Evolutionary conservation across 192 early-diverging fungal species (phyloP), one percentile per base, ranked within the genome.

Genomic region (Backusella psychrophila): DNA sequence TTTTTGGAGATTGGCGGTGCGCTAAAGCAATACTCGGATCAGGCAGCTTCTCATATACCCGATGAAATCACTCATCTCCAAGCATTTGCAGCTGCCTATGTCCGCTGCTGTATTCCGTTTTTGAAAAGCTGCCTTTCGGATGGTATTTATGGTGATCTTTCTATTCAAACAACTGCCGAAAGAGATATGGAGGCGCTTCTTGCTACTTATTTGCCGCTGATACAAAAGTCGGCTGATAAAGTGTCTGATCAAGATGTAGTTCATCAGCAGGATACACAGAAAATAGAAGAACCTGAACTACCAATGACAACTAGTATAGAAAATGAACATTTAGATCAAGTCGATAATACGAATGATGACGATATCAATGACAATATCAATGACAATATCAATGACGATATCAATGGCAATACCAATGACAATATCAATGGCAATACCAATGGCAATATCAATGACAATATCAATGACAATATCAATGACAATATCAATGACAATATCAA

Each of bases 61-160:
- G 77, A 78, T 53, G 74, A 80, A 67, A 42, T 59, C 36, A 71
- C 23, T 26, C 52, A 72, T 69, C 21, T 83, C 1, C 59, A 71
- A 39, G 65, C 79, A 4, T 83, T 78, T 75, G 34, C 46, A 2
- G 36, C 79, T n/a, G 76, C 76, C 5, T 83, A 80, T 63, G 69
- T 73, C 3, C 75, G 77, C 7, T 78, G 73, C 21, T 74, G 78
- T 71, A 77, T 78, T 63, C 78, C 82, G 11, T 83, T 66, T 53
- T 46, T 80, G 21, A 73, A 72, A 6, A 56, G 73, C 15, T 82
- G 81, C 66, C 52, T 82, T 34, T 33, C 44, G 6, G 74, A 78
- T 15, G 81, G 81, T 12, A 77, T 82, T 36, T 82, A 78, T 63
- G 75, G 59, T 1, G 65, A 75, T 6, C 42, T 67, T 21, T 66